A percentile compares a stretch with the other conserved stretches of the same genome.
Conservation (phyloP, 768 basidiomycete species). For the Serendipita sp. region DNA sequence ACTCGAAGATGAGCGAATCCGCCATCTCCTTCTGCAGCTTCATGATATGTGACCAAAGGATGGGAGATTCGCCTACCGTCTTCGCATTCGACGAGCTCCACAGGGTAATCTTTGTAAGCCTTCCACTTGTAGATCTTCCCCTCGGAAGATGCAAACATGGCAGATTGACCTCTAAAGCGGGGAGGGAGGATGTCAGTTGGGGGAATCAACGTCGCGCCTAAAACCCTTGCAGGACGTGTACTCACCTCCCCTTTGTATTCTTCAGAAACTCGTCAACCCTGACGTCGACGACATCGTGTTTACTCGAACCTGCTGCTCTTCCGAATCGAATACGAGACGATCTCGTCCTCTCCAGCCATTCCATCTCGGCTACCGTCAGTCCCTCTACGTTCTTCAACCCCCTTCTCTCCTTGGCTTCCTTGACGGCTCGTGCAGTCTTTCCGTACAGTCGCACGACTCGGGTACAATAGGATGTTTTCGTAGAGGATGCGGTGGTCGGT, state of each 20-base stretch:
- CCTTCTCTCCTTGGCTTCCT: not conserved
- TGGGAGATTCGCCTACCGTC: not conserved
- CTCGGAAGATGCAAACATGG: not conserved
- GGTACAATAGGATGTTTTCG: not conserved
- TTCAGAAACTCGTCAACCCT: not conserved
- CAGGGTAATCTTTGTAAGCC: not conserved
- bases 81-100: constrained; percentile 2
- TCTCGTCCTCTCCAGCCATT: not conserved
- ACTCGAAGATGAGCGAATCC: not conserved
- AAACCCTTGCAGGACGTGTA: not conserved
- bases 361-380: not conserved
- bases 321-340: constrained; percentile 4
- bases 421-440: not conserved
- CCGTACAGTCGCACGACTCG: not conserved
- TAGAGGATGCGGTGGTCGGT: not conserved
- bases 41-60: not conserved
- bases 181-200: not conserved
- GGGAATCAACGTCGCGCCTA: not conserved
- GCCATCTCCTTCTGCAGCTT: not conserved
- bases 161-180: not conserved
- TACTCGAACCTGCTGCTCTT: not conserved
- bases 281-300: not conserved
- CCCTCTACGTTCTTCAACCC: not conserved
- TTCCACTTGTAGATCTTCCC: constrained; percentile 1
- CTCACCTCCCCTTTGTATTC: not conserved